Conservation (phyloP, 2,329 filamentous ascomycete genomes). For the Stemphylium vesicarium region DNA sequence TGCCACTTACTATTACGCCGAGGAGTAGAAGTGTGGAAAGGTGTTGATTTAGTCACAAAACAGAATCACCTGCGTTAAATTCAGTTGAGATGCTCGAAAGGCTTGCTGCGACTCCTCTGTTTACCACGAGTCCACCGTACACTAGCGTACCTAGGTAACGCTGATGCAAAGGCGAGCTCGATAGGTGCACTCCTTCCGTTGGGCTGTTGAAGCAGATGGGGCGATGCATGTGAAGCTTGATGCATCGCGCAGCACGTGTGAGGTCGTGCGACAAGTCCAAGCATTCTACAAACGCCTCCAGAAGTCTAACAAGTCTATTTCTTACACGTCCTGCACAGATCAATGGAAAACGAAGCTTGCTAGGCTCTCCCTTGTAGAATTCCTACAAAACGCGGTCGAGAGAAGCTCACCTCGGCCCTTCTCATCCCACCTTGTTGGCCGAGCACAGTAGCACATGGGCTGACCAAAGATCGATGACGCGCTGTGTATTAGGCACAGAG, state of each 20-base stretch:
- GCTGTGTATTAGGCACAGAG: background rate
- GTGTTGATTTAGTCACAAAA: background rate
- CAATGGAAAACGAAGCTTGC: background rate
- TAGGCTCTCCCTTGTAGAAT: background rate
- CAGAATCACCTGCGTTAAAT: background rate
- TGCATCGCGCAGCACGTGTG: too few species aligned
- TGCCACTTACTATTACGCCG: slow-evolving; percentile 31
- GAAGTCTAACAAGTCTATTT: background rate
- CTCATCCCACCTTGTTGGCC: slow-evolving; percentile 1
- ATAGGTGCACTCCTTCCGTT: too few species aligned
- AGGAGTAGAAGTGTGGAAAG: slow-evolving; percentile 24
- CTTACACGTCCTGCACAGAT: background rate
- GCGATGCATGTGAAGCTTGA: too few species aligned
- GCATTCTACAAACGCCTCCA: background rate
- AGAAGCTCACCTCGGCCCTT: slow-evolving; percentile 10
- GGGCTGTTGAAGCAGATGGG: too few species aligned
- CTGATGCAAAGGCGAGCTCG: too few species aligned
- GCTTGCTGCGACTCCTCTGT: too few species aligned
- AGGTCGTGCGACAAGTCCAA: background rate
- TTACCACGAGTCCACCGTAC: too few species aligned
- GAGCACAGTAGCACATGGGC: background rate
- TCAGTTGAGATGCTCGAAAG: background rate
- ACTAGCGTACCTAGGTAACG: too few species aligned
- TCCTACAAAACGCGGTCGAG: background rate
- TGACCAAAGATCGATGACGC: slow-evolving; percentile 13